A percentile compares a stretch with the other conserved stretches of the same genome.
Evolutionary conservation across 805 yeast genomes (phyloP).

Genomic region (Pichia nakasei): DNA sequence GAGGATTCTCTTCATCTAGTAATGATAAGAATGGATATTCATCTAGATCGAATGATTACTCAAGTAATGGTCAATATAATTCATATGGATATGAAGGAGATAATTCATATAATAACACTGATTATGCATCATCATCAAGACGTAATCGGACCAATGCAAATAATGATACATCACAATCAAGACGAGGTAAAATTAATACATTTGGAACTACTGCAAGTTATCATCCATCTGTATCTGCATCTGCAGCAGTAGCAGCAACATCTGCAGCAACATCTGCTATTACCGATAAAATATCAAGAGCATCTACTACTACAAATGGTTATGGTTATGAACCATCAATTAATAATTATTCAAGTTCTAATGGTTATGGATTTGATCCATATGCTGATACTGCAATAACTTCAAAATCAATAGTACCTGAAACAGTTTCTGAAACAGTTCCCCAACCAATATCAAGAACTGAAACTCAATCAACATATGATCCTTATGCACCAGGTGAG

Average conservation of each 20-base stretch:
- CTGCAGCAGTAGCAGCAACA: neutral
- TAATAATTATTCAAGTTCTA: constrained; percentile 3
- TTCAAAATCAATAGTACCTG: too few species aligned
- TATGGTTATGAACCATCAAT: constrained; percentile 7
- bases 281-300: neutral
- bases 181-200: constrained; percentile 4
- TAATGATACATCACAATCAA: neutral
- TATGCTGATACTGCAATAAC: constrained; percentile 12
- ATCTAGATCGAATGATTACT: neutral
- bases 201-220: neutral
- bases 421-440: neutral
- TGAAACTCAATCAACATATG: constrained; percentile 13
- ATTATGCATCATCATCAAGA: too few species aligned
- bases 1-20: neutral
- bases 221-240: neutral
- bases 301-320: neutral
- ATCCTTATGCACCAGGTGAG: constrained; percentile 20
- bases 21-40: neutral
- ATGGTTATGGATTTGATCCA: constrained; percentile 13
- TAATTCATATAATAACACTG: neutral
- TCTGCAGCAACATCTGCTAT: neutral
- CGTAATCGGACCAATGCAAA: neutral
- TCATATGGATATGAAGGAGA: neutral
- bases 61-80: neutral
- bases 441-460: neutral